These are phyloP conservation scores for Avena sativa DNA, from an alignment of 176 grass and related monocot genomes.

Conservation along the genomic window DNA sequence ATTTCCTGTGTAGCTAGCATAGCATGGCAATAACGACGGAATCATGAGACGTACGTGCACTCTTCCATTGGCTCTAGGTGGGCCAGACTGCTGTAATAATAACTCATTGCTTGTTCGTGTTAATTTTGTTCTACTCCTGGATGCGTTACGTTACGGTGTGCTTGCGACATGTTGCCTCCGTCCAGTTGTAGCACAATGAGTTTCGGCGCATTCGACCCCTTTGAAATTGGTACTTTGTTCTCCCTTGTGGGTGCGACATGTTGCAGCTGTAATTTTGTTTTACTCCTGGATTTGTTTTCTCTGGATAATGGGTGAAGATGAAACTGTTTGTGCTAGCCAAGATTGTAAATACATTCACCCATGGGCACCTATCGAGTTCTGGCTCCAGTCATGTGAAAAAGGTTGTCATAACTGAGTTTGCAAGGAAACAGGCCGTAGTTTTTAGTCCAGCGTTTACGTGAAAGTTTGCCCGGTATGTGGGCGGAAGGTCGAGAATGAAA, in stretches of 20 bases:
- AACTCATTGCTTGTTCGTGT: neutral
- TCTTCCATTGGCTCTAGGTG: neutral
- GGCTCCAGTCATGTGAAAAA: neutral
- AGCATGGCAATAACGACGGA: conserved; percentile 40
- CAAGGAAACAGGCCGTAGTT: neutral
- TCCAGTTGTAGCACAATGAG: neutral
- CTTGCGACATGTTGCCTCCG: neutral
- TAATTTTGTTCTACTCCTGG: neutral
- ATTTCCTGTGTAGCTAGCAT: conserved; percentile 18
- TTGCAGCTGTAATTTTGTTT: no score
- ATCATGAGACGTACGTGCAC: neutral
- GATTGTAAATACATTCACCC: no score
- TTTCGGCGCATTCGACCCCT: neutral
- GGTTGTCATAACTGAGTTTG: neutral
- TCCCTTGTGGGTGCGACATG: no score
- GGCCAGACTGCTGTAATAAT: conserved; percentile 47
- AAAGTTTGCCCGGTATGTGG: no score
- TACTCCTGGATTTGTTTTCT: no score
- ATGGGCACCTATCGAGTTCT: neutral
- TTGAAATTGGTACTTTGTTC: neutral
- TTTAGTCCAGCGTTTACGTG: no score
- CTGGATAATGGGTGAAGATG: no score
- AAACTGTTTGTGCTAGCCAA: no score
- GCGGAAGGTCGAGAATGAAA: no score
- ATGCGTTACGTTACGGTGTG: neutral